Conservation (phyloP, 139 green algal species). For the Deuterostichococcus epilithicus region DNA sequence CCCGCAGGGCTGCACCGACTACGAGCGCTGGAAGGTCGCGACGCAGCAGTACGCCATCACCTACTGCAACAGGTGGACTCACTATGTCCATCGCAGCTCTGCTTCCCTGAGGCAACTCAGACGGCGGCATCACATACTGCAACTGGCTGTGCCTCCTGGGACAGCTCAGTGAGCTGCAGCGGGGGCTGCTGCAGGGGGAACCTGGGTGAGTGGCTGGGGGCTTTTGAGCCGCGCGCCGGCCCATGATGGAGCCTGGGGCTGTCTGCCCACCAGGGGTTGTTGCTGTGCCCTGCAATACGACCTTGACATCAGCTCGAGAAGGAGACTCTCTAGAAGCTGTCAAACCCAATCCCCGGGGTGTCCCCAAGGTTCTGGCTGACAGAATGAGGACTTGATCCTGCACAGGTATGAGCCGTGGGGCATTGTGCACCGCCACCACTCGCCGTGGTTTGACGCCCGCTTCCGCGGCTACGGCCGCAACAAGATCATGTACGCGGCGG, state of each 20-base stretch:
- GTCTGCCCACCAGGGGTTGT: too few relatives aligned
- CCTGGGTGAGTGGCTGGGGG: too few relatives aligned
- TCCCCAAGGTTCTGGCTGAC: too few relatives aligned
- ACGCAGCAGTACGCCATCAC: not conserved
- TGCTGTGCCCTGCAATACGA: not conserved
- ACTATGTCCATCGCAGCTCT: not conserved
- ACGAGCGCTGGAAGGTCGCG: slow-evolving; percentile 23
- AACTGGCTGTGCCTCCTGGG: too few relatives aligned
- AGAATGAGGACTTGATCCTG: not conserved
- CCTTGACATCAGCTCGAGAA: too few relatives aligned
- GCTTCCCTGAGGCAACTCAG: not conserved
- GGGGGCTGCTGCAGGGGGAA: too few relatives aligned
- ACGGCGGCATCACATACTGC: too few relatives aligned
- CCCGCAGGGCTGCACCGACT: slow-evolving; percentile 30
- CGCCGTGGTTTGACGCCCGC: slow-evolving; percentile 45
- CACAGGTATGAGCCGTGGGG: slow-evolving; percentile 43
- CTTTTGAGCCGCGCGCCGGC: too few relatives aligned
- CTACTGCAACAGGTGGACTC: not conserved
- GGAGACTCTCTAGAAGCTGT: too few relatives aligned
- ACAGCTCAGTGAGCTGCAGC: too few relatives aligned
- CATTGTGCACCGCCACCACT: slow-evolving; percentile 19
- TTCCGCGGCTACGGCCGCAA: slow-evolving; percentile 35
- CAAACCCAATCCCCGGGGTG: too few relatives aligned
- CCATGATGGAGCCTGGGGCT: too few relatives aligned
- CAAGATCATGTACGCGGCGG: slow-evolving; percentile 4